phyloP scores from a whole-genome alignment of 257 asterid genomes.

The Orobanche coerulescens region DNA sequence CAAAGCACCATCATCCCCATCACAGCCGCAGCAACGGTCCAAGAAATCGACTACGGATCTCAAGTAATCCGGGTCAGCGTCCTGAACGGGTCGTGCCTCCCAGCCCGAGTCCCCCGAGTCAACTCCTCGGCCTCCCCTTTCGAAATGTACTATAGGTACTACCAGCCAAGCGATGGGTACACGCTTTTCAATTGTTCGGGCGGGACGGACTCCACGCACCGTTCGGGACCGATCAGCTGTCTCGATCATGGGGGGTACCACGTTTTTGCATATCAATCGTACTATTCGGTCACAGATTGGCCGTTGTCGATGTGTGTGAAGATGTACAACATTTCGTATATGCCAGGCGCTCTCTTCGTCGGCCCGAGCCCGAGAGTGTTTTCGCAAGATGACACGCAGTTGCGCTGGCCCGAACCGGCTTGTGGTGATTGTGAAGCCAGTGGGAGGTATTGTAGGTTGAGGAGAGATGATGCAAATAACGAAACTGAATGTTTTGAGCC shows the following conservation, averaged over 20 bases:
- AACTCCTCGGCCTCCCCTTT: constrained; percentile 35
- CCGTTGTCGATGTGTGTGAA: constrained; percentile 36
- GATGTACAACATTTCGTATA: constrained; percentile 48
- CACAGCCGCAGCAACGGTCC: constrained; percentile 30
- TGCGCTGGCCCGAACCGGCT: constrained; percentile 47
- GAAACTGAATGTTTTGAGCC: constrained; percentile 40
- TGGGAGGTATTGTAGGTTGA: constrained; percentile 40
- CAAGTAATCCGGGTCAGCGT: constrained; percentile 32
- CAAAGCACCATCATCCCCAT: constrained; percentile 33
- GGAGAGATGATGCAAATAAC: constrained; percentile 23
- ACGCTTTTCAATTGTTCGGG: constrained; percentile 56
- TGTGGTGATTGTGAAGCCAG: constrained; percentile 50
- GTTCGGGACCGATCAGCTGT: constrained; percentile 30
- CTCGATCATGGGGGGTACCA: constrained; percentile 29
- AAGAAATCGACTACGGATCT: constrained; percentile 31
- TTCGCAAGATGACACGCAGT: constrained; percentile 10
- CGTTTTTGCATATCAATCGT: constrained; percentile 33
- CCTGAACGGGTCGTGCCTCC: constrained; percentile 36
- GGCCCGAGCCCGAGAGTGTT: constrained; percentile 5
- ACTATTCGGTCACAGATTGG: constrained; percentile 22
- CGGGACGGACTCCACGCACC: neutral
- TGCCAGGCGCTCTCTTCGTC: constrained; percentile 24
- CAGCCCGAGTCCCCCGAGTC: constrained; percentile 28
- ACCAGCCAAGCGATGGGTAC: constrained; percentile 15
- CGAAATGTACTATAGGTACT: neutral